Percentiles rank a stretch among this genome's conserved stretches.
phyloP scores from a whole-genome alignment of 805 yeast genomes.

The Hanseniaspora valbyensis region DNA sequence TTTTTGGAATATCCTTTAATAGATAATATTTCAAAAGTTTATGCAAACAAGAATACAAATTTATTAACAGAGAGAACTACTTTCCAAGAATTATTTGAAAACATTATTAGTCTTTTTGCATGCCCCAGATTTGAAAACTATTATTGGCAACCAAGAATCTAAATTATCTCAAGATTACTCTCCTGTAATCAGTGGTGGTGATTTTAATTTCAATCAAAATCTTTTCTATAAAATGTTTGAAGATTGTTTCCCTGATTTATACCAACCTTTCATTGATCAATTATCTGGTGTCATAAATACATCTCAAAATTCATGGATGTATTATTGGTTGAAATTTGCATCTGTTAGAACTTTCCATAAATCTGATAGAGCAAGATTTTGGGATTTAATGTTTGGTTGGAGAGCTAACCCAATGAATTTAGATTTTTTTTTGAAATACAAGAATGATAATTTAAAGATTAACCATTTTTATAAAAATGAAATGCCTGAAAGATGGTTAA shows the following conservation, averaged over 20 bases:
- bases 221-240: slow-evolving; percentile 47
- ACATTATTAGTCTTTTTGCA: slow-evolving; percentile 64
- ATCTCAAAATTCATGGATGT: slow-evolving; percentile 61
- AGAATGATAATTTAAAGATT: slow-evolving; percentile 23
- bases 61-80: slow-evolving; percentile 31
- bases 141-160: slow-evolving; percentile 21
- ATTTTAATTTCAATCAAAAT: slow-evolving; percentile 28
- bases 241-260: slow-evolving; percentile 64
- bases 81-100: slow-evolving; percentile 61
- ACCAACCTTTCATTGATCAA: slow-evolving; percentile 68
- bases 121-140: slow-evolving; percentile 43
- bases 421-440: slow-evolving; percentile 29
- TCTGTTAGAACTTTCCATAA: slow-evolving; percentile 79
- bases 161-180: slow-evolving; percentile 21
- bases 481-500: slow-evolving; percentile 12
- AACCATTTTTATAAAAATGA: slow-evolving; percentile 24
- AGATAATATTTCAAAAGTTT: background rate
- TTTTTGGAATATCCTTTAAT: slow-evolving; percentile 12
- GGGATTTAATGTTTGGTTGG: slow-evolving; percentile 84
- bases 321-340: slow-evolving; percentile 90
- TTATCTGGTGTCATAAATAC: slow-evolving; percentile 45
- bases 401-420: slow-evolving; percentile 34
- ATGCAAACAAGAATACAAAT: background rate
- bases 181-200: slow-evolving; percentile 30
- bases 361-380: slow-evolving; percentile 70